Evolutionary conservation across 331 rosid genomes (phyloP).

Genomic region (Arachis monticola): DNA sequence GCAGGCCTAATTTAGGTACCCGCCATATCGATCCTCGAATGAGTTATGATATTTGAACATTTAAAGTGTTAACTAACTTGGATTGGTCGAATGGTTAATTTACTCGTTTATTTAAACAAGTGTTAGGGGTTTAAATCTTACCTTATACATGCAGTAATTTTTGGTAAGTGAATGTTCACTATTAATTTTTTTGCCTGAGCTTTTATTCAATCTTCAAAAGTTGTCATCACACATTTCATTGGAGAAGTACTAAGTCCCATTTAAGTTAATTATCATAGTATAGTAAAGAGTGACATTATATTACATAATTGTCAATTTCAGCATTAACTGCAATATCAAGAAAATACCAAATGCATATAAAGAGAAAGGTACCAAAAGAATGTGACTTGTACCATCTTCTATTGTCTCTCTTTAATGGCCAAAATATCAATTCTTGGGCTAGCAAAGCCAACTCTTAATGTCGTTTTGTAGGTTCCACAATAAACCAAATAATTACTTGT

Average conservation of each 20-base stretch:
- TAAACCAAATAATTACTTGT: neutral
- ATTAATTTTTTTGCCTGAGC: neutral
- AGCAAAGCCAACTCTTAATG: neutral
- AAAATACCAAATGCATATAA: conserved; percentile 1
- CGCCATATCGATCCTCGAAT: conserved; percentile 14
- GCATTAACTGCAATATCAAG: neutral
- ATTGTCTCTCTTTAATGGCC: conserved; percentile 3
- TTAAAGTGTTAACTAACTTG: no score
- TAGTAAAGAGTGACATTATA: neutral
- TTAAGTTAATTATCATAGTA: neutral
- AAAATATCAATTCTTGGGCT: conserved; percentile 1
- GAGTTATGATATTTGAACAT: no score
- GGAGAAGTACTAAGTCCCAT: neutral
- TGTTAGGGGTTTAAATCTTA: no score
- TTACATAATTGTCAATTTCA: conserved; percentile 23
- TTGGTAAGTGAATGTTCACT: no score
- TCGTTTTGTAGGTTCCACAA: conserved; percentile 6
- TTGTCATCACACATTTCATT: neutral
- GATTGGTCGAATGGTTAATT: no score
- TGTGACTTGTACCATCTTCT: conserved; percentile 2
- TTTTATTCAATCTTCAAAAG: neutral
- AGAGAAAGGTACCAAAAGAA: conserved; percentile 20
- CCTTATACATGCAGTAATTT: no score
- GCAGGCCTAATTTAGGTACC: neutral
- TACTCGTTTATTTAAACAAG: no score